Base-by-base conservation (phyloP, 768 basidiomycete genomes). In the Crepidotus variabilis region DNA sequence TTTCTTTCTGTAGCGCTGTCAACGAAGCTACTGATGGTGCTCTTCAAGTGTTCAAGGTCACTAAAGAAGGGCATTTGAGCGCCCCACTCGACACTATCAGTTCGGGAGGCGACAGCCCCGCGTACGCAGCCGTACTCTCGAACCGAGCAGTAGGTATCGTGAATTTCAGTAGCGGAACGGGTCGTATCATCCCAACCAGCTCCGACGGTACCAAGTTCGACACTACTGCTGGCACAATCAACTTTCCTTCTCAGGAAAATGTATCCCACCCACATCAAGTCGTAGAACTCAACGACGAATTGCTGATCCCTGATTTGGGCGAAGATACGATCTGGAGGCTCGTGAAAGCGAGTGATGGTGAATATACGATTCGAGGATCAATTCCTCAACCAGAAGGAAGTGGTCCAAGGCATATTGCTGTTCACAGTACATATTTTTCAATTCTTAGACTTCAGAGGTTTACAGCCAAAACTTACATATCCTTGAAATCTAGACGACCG, bases 231-330 rank as follows among this genome's bases (percentile, higher is more conserved):
- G 67, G 75, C 1, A 61, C 76, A 11, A 78, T 85, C 65, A 77
- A 76, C 11, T 88, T 89, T 73, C 81, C 85, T 14, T 69, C 68
- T 0, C 57, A 68, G 1, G 69, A 76, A 16, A 70, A 63, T 10
- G 71, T 73, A 5, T 84, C 86, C 1, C 80, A 87, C 65, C 87
- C 88, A 9, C 88, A 89, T 65, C 85, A 86, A 85, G 75, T 79
- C 0, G 67, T 85, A 28, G 76, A 86, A 68, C 72, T 82, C 62
- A 72, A 73, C 5, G 64, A 63, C 6, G 87, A 89, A 60, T 63
- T 90, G 9, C 76, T 88, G 59, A 73, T 89, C 7, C 80, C 87
- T 0, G 88, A 88, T 69, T 72, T 87, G 86, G 87, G 88, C 23
- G 79, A 68, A 0, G 87, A 90, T 69, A 85, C 76, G 56, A 81